Evolutionary conservation across 352 stramenopile species (phyloP).

Genomic region (Phytophthora fragariaefolia): DNA sequence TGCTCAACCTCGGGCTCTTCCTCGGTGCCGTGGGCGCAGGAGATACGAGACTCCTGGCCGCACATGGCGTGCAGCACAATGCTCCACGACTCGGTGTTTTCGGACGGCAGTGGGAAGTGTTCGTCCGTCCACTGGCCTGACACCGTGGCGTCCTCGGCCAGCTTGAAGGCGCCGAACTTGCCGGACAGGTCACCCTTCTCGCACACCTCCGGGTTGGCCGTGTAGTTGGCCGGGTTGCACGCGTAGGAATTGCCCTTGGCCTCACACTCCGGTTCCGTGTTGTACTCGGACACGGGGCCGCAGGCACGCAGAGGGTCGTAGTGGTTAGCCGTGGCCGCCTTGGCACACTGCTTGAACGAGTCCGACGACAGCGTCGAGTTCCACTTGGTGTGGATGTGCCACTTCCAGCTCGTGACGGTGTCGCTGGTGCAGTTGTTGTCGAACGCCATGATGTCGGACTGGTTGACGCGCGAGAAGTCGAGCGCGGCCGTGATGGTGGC

Average conservation of each 20-base stretch:
- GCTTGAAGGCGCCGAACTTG: constrained; percentile 57
- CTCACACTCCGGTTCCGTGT: constrained; percentile 34
- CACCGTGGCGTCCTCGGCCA: constrained; percentile 32
- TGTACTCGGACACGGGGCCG: constrained; percentile 55
- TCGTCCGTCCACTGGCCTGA: constrained; percentile 46
- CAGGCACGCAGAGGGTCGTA: constrained; percentile 60
- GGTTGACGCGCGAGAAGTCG: constrained; percentile 48
- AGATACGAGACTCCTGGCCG: constrained; percentile 50
- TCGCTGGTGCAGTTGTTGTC: constrained; percentile 49
- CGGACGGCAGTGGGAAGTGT: constrained; percentile 47
- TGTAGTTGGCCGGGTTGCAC: constrained; percentile 55
- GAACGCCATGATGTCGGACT: constrained; percentile 28
- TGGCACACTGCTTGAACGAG: constrained; percentile 51
- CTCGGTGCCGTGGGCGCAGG: constrained; percentile 41
- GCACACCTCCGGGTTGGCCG: constrained; percentile 40
- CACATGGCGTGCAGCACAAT: constrained; percentile 74
- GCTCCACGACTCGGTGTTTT: constrained; percentile 62
- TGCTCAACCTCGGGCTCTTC: constrained; percentile 5
- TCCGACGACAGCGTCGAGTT: constrained; percentile 37
- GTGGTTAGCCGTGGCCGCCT: constrained; percentile 54
- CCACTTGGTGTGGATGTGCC: constrained; percentile 68
- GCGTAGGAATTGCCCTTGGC: constrained; percentile 42
- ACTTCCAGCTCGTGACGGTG: constrained; percentile 53
- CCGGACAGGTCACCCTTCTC: constrained; percentile 67
- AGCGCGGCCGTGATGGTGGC: constrained; percentile 46